phyloP scores from a whole-genome alignment of 2,329 filamentous ascomycete genomes.

The Aschersonia sp. region DNA sequence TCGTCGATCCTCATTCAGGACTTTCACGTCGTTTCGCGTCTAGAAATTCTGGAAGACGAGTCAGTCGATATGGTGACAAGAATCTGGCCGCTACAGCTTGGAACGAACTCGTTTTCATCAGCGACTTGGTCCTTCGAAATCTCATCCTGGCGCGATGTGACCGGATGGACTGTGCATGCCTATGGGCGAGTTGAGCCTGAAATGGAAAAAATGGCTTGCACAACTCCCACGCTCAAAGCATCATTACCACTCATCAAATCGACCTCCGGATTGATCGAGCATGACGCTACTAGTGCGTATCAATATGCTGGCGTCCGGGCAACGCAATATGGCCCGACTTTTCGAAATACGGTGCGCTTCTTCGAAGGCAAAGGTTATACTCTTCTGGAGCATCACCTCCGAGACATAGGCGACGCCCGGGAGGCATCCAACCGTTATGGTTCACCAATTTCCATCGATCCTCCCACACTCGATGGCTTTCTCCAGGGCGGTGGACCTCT shows the following conservation, averaged over 20 bases:
- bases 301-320: slow-evolving; percentile 4
- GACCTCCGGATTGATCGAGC: slow-evolving; percentile 2
- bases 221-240: slow-evolving; percentile 7
- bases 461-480: slow-evolving; percentile 13
- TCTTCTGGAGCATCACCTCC: slow-evolving; percentile 8
- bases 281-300: slow-evolving; percentile 1
- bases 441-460: slow-evolving; percentile 11
- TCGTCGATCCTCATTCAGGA: slow-evolving; percentile 5
- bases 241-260: slow-evolving; percentile 2
- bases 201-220: slow-evolving; percentile 5
- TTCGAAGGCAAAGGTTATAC: slow-evolving; percentile 9
- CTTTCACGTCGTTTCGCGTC: slow-evolving; percentile 7
- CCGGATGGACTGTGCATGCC: slow-evolving; percentile 10
- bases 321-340: slow-evolving; percentile 13
- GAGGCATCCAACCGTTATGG: slow-evolving; percentile 4
- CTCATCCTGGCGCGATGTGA: slow-evolving; percentile 8
- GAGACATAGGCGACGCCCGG: slow-evolving; percentile 6
- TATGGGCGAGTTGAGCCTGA: slow-evolving; percentile 10
- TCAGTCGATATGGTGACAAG: slow-evolving; percentile 12
- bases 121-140: slow-evolving; percentile 9
- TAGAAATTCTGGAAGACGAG: slow-evolving; percentile 14
- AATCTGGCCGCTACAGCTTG: slow-evolving; percentile 7
- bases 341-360: slow-evolving; percentile 9
- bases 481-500: slow-evolving; percentile 11
- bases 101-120: slow-evolving; percentile 7